These are phyloP conservation scores for Oxyria digyna DNA, from an alignment of 148 eudicot species.

Conservation along the genomic window DNA sequence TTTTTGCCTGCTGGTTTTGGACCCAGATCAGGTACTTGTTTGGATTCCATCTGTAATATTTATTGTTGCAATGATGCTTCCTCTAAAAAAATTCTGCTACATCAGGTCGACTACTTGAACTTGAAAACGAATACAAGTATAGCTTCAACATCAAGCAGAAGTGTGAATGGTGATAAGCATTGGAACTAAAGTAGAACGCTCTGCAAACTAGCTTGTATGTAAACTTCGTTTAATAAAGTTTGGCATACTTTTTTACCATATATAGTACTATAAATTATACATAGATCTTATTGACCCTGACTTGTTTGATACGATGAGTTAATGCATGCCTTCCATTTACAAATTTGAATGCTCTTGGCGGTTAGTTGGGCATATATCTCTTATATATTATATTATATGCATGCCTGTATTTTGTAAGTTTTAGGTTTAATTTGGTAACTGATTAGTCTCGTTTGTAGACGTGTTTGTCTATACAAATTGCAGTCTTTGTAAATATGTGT, in stretches of 20 bases:
- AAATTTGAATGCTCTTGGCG: background rate
- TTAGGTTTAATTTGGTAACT: background rate
- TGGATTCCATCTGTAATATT: background rate
- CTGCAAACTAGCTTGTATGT: background rate
- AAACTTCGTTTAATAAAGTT: background rate
- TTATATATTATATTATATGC: background rate
- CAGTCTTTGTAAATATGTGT: background rate
- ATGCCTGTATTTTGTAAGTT: background rate
- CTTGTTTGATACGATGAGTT: conserved; percentile 13
- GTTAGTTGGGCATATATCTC: conserved; percentile 4
- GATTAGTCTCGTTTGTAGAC: no score
- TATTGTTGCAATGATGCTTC: background rate
- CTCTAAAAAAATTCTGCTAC: conserved; percentile 3
- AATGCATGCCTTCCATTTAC: background rate
- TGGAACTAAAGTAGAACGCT: conserved; percentile 2
- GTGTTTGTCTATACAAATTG: no score
- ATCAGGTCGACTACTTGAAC: conserved; percentile 81
- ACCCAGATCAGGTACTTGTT: conserved; percentile 56
- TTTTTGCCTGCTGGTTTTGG: conserved; percentile 66
- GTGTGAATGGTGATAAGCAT: conserved; percentile 2
- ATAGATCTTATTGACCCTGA: conserved; percentile 5
- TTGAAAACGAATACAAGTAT: conserved; percentile 54
- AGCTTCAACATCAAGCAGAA: conserved; percentile 22
- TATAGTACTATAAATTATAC: background rate
- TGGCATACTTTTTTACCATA: background rate